phyloP scores from a whole-genome alignment of 176 grass and related monocot species.

The Stipa capillata region DNA sequence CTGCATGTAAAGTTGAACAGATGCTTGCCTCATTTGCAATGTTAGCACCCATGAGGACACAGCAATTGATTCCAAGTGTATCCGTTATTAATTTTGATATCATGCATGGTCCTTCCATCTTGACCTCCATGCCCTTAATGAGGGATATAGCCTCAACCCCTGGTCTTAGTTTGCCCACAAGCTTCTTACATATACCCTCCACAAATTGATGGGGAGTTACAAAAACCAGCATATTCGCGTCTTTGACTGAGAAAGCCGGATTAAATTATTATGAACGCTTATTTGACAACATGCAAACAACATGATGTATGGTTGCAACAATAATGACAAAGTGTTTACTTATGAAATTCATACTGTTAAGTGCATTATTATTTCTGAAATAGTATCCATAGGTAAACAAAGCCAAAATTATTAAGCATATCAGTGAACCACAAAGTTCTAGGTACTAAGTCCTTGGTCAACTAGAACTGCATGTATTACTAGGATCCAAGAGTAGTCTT shows the following conservation, averaged over 20 bases:
- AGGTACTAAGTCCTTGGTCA: neutral
- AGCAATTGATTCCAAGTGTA: conserved; percentile 83
- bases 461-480: neutral
- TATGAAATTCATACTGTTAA: neutral
- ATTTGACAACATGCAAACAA: neutral
- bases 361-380: neutral
- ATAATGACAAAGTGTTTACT: neutral
- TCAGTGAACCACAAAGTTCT: neutral
- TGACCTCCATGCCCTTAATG: conserved; percentile 97
- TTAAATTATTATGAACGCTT: neutral
- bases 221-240: conserved; percentile 86
- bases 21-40: conserved; percentile 88
- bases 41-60: conserved; percentile 98
- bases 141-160: conserved; percentile 75
- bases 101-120: conserved; percentile 93
- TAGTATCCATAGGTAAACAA: neutral
- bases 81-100: conserved; percentile 79
- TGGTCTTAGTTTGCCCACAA: conserved; percentile 69
- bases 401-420: neutral
- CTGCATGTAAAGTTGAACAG: neutral
- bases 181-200: conserved; percentile 86
- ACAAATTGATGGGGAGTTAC: conserved; percentile 92
- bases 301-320: neutral
- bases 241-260: conserved; percentile 58
- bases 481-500: neutral